phyloP scores from a whole-genome alignment of 306 rosid genomes.

The Hylodesmum podocarpum region DNA sequence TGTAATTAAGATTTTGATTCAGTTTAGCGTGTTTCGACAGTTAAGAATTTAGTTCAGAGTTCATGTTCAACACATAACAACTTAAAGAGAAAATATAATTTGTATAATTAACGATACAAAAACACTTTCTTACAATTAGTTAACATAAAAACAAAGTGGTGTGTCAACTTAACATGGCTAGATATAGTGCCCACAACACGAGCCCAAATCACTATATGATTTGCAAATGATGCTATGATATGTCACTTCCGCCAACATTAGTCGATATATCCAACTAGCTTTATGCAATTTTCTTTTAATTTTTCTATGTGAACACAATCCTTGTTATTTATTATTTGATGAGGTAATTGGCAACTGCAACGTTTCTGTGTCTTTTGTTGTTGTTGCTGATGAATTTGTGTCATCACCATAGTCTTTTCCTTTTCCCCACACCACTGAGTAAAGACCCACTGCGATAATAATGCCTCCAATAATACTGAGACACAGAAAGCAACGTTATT shows the following conservation, averaged over 20 bases:
- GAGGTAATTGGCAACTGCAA: slow-evolving; percentile 34
- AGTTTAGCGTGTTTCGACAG: no score
- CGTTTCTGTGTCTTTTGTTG: slow-evolving; percentile 14
- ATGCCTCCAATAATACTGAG: slow-evolving; percentile 59
- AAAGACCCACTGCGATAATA: slow-evolving; percentile 64
- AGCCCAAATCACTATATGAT: background rate
- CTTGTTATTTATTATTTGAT: background rate
- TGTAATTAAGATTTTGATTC: no score
- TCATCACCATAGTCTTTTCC: slow-evolving; percentile 44
- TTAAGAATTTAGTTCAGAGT: no score
- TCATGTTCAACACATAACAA: no score
- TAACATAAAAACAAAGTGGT: background rate
- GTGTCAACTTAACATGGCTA: slow-evolving; percentile 14
- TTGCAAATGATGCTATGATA: background rate
- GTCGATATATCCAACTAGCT: background rate
- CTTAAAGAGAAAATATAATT: background rate
- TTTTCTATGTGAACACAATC: background rate
- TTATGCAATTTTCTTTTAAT: background rate
- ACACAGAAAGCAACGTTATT: background rate
- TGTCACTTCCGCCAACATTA: background rate
- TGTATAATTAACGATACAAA: background rate
- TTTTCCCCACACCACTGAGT: slow-evolving; percentile 81
- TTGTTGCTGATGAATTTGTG: background rate
- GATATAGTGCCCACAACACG: slow-evolving; percentile 18
- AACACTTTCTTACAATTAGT: background rate